These are phyloP conservation scores for Entophlyctis luteolus DNA, from an alignment of 192 early-diverging fungal species.

Conservation along the genomic window DNA sequence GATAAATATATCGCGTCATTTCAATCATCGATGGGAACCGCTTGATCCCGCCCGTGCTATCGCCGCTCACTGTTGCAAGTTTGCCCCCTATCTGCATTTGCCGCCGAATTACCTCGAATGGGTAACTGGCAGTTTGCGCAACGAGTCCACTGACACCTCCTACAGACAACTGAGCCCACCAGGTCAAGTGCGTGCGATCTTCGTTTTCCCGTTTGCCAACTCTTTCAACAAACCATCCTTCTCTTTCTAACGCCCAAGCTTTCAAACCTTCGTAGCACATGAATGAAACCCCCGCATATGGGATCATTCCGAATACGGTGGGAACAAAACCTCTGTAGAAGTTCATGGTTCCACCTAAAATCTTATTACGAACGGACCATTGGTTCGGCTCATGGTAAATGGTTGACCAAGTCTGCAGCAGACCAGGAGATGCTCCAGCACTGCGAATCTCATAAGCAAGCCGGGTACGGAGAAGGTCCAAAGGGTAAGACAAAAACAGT, in stretches of 20 bases:
- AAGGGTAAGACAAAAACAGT: conserved; percentile 84
- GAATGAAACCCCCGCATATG: conserved; percentile 95
- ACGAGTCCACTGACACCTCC: conserved; percentile 82
- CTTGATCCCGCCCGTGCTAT: background rate
- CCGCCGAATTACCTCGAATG: conserved; percentile 84
- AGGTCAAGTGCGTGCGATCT: conserved; percentile 36
- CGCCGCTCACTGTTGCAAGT: background rate
- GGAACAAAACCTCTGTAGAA: conserved; percentile 94
- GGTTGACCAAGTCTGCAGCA: conserved; percentile 36
- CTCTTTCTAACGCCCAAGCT: conserved; percentile 44
- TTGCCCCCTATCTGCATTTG: conserved; percentile 48
- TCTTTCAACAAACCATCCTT: conserved; percentile 7
- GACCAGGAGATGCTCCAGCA: background rate
- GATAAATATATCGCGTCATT: conserved; percentile 63
- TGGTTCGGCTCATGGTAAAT: conserved; percentile 75
- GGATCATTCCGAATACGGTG: conserved; percentile 87
- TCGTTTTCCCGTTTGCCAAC: background rate
- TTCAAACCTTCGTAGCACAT: conserved; percentile 76
- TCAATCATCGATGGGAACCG: conserved; percentile 39
- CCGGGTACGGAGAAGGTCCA: conserved; percentile 90
- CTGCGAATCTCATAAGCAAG: conserved; percentile 79
- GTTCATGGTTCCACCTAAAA: conserved; percentile 56
- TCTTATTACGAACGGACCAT: conserved; percentile 1
- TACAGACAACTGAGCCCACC: conserved; percentile 72
- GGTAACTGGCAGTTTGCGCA: conserved; percentile 85